phyloP scores from a whole-genome alignment of 1,139 yeast species.

The Blastobotrys capitulatus region DNA sequence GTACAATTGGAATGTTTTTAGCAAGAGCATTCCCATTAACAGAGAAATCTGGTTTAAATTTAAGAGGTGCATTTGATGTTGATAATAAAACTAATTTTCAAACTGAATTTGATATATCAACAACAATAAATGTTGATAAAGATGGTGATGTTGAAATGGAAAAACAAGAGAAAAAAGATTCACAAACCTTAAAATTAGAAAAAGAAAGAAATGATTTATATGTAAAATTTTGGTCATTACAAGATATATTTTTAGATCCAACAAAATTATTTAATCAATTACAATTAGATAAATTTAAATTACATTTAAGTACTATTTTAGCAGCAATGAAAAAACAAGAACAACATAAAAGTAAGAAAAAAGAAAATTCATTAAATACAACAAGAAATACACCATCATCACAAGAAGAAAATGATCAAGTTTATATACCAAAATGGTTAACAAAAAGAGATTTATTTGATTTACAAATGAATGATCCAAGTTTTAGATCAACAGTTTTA shows the following conservation, averaged over 20 bases:
- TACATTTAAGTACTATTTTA: constrained; percentile 16
- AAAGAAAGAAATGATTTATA: constrained; percentile 17
- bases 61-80: constrained; percentile 34
- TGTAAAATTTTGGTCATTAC: constrained; percentile 29
- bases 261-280: constrained; percentile 18
- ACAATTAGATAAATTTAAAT: constrained; percentile 19
- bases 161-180: neutral
- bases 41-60: constrained; percentile 37
- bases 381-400: constrained; percentile 4
- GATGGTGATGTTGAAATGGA: constrained; percentile 15
- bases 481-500: constrained; percentile 32
- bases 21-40: constrained; percentile 36
- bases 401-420: constrained; percentile 1
- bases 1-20: constrained; percentile 34
- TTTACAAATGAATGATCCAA: constrained; percentile 32
- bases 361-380: neutral
- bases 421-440: constrained; percentile 35
- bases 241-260: constrained; percentile 28
- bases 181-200: constrained; percentile 7
- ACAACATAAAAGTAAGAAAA: neutral
- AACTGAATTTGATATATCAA: constrained; percentile 5
- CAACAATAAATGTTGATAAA: constrained; percentile 12
- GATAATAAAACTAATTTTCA: constrained; percentile 34
- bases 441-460: constrained; percentile 33
- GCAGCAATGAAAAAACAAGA: constrained; percentile 15